These are phyloP conservation scores for Metahyphopichia silvanorum DNA, from an alignment of 805 yeast genomes.

Conservation along the genomic window DNA sequence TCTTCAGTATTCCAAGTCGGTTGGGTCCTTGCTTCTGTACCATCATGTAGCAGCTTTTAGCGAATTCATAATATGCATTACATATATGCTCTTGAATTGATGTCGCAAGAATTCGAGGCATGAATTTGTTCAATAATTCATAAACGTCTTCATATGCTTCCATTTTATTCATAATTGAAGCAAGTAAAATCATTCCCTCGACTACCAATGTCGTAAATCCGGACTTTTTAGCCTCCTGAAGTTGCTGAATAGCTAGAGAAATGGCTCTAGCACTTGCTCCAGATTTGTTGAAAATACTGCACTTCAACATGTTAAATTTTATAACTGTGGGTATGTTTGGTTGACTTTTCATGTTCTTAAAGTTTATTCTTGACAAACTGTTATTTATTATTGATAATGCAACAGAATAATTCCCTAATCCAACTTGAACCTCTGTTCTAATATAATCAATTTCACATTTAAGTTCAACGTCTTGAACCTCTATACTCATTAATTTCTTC, in stretches of 20 bases:
- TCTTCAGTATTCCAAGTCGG: constrained; percentile 3
- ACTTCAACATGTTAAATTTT: constrained; percentile 46
- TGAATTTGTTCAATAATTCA: constrained; percentile 32
- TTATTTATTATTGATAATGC: constrained; percentile 23
- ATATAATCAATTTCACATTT: constrained; percentile 23
- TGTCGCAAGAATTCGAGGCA: constrained; percentile 44
- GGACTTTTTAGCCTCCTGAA: constrained; percentile 44
- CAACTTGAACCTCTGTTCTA: constrained; percentile 26
- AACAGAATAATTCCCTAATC: constrained; percentile 25
- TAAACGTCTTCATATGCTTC: constrained; percentile 44
- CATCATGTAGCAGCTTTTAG: constrained; percentile 17
- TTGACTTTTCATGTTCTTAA: constrained; percentile 12
- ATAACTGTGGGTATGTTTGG: constrained; percentile 43
- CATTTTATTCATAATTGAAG: constrained; percentile 40
- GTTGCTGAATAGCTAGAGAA: constrained; percentile 46
- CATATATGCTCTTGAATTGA: constrained; percentile 39
- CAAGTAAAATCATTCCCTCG: constrained; percentile 46
- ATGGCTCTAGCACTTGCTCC: constrained; percentile 49
- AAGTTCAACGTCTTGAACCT: constrained; percentile 27
- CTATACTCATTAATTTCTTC: constrained; percentile 24
- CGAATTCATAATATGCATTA: constrained; percentile 26
- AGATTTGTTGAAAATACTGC: constrained; percentile 38
- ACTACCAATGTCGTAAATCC: constrained; percentile 44
- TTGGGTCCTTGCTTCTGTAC: constrained; percentile 3
- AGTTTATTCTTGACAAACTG: constrained; percentile 15